Base-by-base conservation (phyloP, 495 filamentous ascomycete genomes). In the Parachaetomium inaequale region DNA sequence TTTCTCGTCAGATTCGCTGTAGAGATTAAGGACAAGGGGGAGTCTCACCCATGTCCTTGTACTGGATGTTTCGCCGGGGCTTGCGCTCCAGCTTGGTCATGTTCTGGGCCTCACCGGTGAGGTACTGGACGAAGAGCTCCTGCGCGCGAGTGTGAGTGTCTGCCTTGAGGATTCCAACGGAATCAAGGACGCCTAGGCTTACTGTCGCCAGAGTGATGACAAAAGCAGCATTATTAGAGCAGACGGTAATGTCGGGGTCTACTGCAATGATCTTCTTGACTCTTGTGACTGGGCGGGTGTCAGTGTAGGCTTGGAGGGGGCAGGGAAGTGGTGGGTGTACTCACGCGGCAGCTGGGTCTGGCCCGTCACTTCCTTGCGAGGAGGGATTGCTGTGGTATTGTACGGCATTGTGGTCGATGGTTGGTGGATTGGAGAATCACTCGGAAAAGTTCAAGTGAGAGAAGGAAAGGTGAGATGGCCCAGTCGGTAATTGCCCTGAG, bases 111-210 rank as follows among this genome's bases (percentile, higher is more conserved):
- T 96, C 90, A 62, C 87, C 84, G 28, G 91, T 87, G 36, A 98
- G 82, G 71, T 97, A 87, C 70, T 96, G 91, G 64, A 98, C 89
- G 81, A 98, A 98, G 86, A 96, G 87, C 75, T 98, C 94, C 89
- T 95, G 61, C 11, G 14, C 25, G 50, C 19, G 46, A 58, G 23
- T 62, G 38, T 51, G 32, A 61, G 51, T 11, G 58, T 40, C 19
- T 42, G 56, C 26, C 5, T 43, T 28, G 36, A 3, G 38, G 23
- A 17, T 17, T 14, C 38, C 12, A 29, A 11, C 6, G 55, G 2
- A 7, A 58, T 34, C 19, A 19, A 7, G 40, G 26, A 29, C n/a
- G n/a, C n/a, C n/a, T n/a, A 66, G 23, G 17, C 81, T 63, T 78
- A 90, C 91, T 12, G 94, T 91, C 55, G 94, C 94, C 57, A 96